phyloP scores from a whole-genome alignment of 768 basidiomycete species.

The Agrocybe pediades region DNA sequence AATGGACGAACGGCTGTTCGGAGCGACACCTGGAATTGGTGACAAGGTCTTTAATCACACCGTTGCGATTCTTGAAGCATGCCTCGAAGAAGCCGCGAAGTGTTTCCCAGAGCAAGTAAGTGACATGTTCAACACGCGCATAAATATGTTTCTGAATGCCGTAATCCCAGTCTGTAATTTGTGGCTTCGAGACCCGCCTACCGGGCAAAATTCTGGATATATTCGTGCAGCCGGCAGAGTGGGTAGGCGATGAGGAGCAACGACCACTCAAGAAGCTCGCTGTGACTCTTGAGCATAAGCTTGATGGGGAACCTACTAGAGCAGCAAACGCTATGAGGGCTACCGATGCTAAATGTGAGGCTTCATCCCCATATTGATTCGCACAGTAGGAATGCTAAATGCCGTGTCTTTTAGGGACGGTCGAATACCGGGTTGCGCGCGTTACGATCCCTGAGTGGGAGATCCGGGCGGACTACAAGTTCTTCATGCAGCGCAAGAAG shows the following conservation, averaged over 20 bases:
- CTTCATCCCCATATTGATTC: not conserved
- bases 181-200: slow-evolving; percentile 61
- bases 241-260: slow-evolving; percentile 36
- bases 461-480: slow-evolving; percentile 37
- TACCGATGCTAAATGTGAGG: slow-evolving; percentile 14
- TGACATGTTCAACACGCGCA: not conserved
- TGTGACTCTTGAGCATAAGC: slow-evolving; percentile 36
- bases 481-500: slow-evolving; percentile 43
- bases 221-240: slow-evolving; percentile 66
- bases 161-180: slow-evolving; percentile 49
- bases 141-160: not conserved
- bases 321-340: slow-evolving; percentile 20
- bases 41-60: slow-evolving; percentile 77
- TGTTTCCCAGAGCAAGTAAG: slow-evolving; percentile 71
- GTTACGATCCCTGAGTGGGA: slow-evolving; percentile 31
- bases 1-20: slow-evolving; percentile 85
- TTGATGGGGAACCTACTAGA: slow-evolving; percentile 18
- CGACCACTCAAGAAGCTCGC: slow-evolving; percentile 60
- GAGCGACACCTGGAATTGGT: slow-evolving; percentile 55
- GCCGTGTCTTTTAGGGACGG: slow-evolving; percentile 47
- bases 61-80: slow-evolving; percentile 65
- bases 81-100: slow-evolving; percentile 56
- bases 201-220: slow-evolving; percentile 48
- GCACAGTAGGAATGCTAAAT: not conserved
- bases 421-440: slow-evolving; percentile 57